Conservation (phyloP, 1,284 basidiomycete species). For the Chalciporus piperatoides region DNA sequence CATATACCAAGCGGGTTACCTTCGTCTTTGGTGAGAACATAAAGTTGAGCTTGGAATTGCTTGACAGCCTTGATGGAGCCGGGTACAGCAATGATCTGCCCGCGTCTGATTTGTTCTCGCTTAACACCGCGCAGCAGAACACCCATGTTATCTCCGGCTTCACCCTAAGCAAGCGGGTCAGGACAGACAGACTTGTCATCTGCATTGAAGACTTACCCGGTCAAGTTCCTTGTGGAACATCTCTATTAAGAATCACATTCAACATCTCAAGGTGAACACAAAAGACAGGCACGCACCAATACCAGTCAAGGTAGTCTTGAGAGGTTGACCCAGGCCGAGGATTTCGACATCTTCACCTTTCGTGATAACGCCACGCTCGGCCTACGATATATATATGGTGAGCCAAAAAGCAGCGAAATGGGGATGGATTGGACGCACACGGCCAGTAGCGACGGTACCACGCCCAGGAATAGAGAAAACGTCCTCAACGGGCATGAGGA, state of each 20-base stretch:
- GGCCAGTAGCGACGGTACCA: constrained; percentile 97
- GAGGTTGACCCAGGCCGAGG: constrained; percentile 77
- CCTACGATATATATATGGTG: constrained; percentile 41
- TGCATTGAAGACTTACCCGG: constrained; percentile 47
- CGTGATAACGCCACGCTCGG: constrained; percentile 89
- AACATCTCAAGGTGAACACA: constrained; percentile 3
- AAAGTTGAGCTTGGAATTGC: constrained; percentile 92
- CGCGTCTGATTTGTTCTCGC: constrained; percentile 93
- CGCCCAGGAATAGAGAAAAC: constrained; percentile 98
- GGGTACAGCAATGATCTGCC: constrained; percentile 88
- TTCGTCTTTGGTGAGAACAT: constrained; percentile 96
- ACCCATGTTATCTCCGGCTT: constrained; percentile 99
- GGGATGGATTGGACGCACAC: constrained; percentile 40
- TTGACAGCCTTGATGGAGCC: constrained; percentile 94
- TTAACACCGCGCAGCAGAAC: constrained; percentile 96
- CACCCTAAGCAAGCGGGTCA: constrained; percentile 51
- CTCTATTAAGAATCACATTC: constrained; percentile 47
- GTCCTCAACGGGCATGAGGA: constrained; percentile 96
- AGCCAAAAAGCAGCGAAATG: background rate
- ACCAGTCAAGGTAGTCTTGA: constrained; percentile 96
- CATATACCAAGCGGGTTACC: constrained; percentile 11
- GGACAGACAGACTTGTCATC: background rate
- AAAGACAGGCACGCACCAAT: constrained; percentile 59
- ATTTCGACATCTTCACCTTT: constrained; percentile 97
- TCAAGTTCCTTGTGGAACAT: constrained; percentile 99